Conservation (phyloP, 2,329 filamentous ascomycete species). For the Cordyceps militaris region DNA sequence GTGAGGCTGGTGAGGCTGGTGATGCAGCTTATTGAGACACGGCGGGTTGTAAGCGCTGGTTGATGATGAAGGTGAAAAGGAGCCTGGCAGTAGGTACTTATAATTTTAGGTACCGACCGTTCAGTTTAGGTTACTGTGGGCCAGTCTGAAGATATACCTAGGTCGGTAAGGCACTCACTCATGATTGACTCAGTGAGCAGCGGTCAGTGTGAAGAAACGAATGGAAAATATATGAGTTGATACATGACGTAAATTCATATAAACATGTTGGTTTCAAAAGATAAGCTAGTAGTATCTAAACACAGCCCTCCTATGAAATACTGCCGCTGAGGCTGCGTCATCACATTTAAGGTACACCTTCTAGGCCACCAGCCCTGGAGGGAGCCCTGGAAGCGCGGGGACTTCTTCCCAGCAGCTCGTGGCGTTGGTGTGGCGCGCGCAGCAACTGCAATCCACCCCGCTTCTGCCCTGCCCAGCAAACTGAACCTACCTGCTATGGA, state of each 20-base stretch:
- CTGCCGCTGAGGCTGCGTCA: background rate
- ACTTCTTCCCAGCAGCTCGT: background rate
- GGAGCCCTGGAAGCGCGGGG: background rate
- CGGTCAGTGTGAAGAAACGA: too few species aligned
- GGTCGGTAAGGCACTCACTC: too few species aligned
- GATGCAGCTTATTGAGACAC: background rate
- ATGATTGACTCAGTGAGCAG: too few species aligned
- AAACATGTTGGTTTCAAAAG: too few species aligned
- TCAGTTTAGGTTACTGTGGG: too few species aligned
- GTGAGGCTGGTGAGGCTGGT: background rate
- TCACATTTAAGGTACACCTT: background rate
- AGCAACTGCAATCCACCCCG: conserved; percentile 7
- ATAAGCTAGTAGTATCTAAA: too few species aligned
- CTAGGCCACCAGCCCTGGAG: background rate
- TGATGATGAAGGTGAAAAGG: background rate
- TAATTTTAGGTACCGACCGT: background rate
- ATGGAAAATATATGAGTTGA: too few species aligned
- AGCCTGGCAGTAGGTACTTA: background rate
- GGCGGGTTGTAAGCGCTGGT: background rate
- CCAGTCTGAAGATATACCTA: too few species aligned
- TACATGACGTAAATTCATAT: too few species aligned
- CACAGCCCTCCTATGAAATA: background rate
- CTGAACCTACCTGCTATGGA: background rate
- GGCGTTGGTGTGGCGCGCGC: background rate
- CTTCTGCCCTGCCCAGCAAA: background rate